Evolutionary conservation across 176 grass and related monocot species (phyloP), one percentile per base, ranked within the genome.

Genomic region (Cenchrus americanus): DNA sequence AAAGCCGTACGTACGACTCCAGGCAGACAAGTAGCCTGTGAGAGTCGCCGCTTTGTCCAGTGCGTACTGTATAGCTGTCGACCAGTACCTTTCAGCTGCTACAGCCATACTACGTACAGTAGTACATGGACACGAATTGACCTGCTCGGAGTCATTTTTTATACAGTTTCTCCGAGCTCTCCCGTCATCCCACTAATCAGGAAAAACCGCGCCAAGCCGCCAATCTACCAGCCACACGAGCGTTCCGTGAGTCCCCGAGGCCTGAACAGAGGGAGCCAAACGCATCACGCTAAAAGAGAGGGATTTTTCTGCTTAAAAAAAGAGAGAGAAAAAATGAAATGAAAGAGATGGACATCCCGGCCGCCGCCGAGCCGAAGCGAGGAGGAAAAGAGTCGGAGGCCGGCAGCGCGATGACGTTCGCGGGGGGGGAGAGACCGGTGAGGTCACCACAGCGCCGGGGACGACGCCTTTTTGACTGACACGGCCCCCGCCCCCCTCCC

Each of bases 391-490:
- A 64, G 24, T 3, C 5, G 24, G 61, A 1, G 8, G 10, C 10
- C 3, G 71, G 17, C 17, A 14, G 34, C 54, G 9, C 50, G 81
- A 47, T 83, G 81, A 83, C 70, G 70, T 42, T 42, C 44, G 4
- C 1, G 48, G 18, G 6, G 18, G 6, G 7, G 40, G 57, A 15
- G 26, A 41, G 46, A 48, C 46, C 18, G 17, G 18, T 66, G 77
- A 65, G 17, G 61, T 66, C 77, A 79, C 60, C 60, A 14, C 55
- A 6, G 68, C 34, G 34, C 34, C 34, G 34, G n/a, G 23, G 11
- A 41, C 7, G 46, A 37, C 34, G 34, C 34, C 22, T 47, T 73
- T 73, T 73, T 73, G 46, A 14, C 44, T 18, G 52, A 13, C 52
- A 26, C 50, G 17, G 14, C 15, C 2, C 66, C 27, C n/a, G n/a